A percentile compares a stretch with the other conserved stretches of the same genome.
Conservation (phyloP, 2,329 filamentous ascomycete genomes). For the Shiraia bambusicola region DNA sequence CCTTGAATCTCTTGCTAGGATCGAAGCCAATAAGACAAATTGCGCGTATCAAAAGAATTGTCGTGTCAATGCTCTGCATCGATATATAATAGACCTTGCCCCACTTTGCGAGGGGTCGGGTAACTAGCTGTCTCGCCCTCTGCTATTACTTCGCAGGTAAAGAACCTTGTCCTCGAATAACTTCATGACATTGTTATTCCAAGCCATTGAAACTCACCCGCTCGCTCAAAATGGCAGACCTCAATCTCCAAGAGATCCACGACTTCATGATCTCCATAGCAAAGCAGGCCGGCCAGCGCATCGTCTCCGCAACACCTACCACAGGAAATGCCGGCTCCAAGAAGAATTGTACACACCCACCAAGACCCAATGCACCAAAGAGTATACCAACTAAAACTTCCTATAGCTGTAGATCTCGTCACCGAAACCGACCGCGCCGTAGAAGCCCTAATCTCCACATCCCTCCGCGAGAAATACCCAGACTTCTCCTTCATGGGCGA, state of each 20-base stretch:
- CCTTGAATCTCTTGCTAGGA: too few relatives aligned
- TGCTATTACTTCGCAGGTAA: background rate
- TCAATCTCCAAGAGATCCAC: slow-evolving; percentile 51
- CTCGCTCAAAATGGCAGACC: slow-evolving; percentile 32
- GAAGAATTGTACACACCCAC: slow-evolving; percentile 48
- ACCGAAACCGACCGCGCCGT: slow-evolving; percentile 65
- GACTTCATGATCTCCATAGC: slow-evolving; percentile 52
- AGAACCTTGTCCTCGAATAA: background rate
- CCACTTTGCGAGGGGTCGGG: slow-evolving; percentile 1
- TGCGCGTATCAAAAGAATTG: too few relatives aligned
- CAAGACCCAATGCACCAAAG: background rate
- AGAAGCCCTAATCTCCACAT: slow-evolving; percentile 58
- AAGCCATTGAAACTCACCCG: background rate
- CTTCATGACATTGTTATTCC: background rate
- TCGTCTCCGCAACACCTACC: slow-evolving; percentile 48
- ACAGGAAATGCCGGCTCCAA: slow-evolving; percentile 47
- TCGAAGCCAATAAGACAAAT: too few relatives aligned
- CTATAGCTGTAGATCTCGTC: slow-evolving; percentile 59
- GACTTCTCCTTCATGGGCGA: slow-evolving; percentile 51
- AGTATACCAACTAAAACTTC: background rate
- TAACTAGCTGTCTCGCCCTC: background rate
- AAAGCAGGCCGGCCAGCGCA: slow-evolving; percentile 49
- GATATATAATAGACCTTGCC: slow-evolving; percentile 1
- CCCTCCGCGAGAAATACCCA: slow-evolving; percentile 55
- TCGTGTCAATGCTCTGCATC: background rate